A percentile compares a stretch with the other conserved stretches of the same genome.
phyloP scores from a whole-genome alignment of 108 stramenopile species.

The Stephanodiscus minutulus region DNA sequence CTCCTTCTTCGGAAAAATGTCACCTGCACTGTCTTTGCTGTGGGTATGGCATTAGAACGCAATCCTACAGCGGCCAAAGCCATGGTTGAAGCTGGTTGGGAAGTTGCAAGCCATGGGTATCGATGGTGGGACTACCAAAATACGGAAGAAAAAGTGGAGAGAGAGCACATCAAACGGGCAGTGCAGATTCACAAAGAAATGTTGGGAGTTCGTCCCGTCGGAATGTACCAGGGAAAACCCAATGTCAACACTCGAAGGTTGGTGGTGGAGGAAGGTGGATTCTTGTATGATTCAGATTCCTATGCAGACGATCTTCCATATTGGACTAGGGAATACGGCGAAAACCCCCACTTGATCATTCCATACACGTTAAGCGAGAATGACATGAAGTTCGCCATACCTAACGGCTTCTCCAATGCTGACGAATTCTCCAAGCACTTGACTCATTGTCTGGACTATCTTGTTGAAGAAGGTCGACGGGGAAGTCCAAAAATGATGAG shows the following conservation, averaged over 20 bases:
- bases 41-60: slow-evolving; percentile 92
- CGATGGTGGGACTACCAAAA: slow-evolving; percentile 95
- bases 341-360: slow-evolving; percentile 84
- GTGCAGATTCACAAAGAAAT: slow-evolving; percentile 87
- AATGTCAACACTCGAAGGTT: slow-evolving; percentile 75
- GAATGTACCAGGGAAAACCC: slow-evolving; percentile 95
- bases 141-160: slow-evolving; percentile 79
- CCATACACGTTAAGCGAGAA: slow-evolving; percentile 94
- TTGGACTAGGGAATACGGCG: slow-evolving; percentile 82
- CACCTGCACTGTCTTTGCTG: slow-evolving; percentile 93
- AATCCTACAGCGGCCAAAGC: slow-evolving; percentile 77
- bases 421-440: slow-evolving; percentile 82
- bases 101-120: slow-evolving; percentile 91
- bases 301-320: slow-evolving; percentile 94
- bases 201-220: slow-evolving; percentile 84
- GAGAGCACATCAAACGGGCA: slow-evolving; percentile 86
- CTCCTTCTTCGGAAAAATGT: slow-evolving; percentile 75
- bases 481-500: slow-evolving; percentile 94
- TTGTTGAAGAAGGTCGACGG: slow-evolving; percentile 82
- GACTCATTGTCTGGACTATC: slow-evolving; percentile 72
- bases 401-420: slow-evolving; percentile 83
- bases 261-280: slow-evolving; percentile 92
- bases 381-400: slow-evolving; percentile 91
- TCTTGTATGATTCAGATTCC: slow-evolving; percentile 91
- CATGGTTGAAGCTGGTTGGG: slow-evolving; percentile 88